Percentiles rank a stretch among this genome's conserved stretches.
phyloP scores from a whole-genome alignment of 2,329 filamentous ascomycete genomes.

The Parafenestella ontariensis region DNA sequence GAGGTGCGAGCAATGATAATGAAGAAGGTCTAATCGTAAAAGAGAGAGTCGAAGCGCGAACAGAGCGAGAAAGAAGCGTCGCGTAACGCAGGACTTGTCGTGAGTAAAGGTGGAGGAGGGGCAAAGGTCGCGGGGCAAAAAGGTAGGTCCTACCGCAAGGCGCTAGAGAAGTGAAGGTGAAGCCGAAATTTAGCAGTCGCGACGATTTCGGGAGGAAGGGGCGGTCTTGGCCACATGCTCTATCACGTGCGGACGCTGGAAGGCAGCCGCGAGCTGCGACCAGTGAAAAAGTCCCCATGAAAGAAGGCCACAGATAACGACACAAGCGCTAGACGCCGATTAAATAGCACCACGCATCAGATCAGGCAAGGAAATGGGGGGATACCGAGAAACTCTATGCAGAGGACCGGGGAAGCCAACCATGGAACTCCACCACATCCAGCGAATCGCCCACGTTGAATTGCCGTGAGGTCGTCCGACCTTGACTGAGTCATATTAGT shows the following conservation, averaged over 20 bases:
- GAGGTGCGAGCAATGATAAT: not conserved
- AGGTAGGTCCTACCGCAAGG: not conserved
- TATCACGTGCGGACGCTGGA: not conserved
- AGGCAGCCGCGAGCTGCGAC: not conserved
- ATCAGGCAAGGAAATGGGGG: conserved; percentile 27
- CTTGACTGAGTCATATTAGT: conserved; percentile 13
- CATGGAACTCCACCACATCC: conserved; percentile 29
- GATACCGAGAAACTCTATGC: conserved; percentile 32
- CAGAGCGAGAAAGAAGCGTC: conserved; percentile 17
- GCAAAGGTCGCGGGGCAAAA: not conserved
- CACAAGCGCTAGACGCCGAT: conserved; percentile 27
- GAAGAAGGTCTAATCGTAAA: not conserved
- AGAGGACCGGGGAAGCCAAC: conserved; percentile 25
- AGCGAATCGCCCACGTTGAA: conserved; percentile 16
- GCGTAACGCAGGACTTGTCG: conserved; percentile 10
- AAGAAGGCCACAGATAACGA: not conserved
- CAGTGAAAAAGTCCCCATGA: not conserved
- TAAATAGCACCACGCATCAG: conserved; percentile 35
- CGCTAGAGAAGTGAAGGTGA: not conserved
- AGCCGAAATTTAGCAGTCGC: not conserved
- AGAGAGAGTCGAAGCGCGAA: conserved; percentile 7
- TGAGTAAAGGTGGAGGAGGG: not conserved
- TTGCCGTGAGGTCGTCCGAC: conserved; percentile 6
- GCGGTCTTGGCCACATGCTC: not conserved
- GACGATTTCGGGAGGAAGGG: not conserved